These are phyloP conservation scores for Kuraishia ogatae DNA, from an alignment of 805 yeast genomes.

Conservation along the genomic window DNA sequence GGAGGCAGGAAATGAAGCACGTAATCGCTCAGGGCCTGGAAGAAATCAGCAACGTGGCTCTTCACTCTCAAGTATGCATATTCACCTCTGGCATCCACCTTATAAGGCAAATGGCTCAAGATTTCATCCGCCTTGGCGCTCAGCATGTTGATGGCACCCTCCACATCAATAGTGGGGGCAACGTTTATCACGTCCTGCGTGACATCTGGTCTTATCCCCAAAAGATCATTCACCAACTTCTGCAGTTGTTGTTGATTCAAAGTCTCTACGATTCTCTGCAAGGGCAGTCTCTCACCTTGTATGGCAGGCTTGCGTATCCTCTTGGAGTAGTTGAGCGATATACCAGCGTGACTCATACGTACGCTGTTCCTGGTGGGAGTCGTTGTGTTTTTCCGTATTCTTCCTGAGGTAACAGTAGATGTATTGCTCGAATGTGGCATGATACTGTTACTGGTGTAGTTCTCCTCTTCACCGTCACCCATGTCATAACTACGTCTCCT, in stretches of 20 bases:
- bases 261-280: constrained; percentile 58
- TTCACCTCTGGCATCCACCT: constrained; percentile 64
- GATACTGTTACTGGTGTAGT: neutral
- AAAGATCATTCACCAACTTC: constrained; percentile 39
- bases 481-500: constrained; percentile 2
- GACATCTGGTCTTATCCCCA: constrained; percentile 56
- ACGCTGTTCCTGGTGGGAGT: neutral
- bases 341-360: neutral
- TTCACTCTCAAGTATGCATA: constrained; percentile 72
- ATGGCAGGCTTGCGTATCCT: neutral
- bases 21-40: constrained; percentile 65
- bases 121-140: constrained; percentile 36
- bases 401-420: neutral
- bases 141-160: constrained; percentile 42
- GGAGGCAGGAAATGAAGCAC: constrained; percentile 69
- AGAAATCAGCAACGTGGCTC: constrained; percentile 57
- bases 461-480: neutral
- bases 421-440: neutral
- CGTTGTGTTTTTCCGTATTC: neutral
- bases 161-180: constrained; percentile 52
- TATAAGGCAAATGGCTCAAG: constrained; percentile 54
- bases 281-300: constrained; percentile 32
- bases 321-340: neutral
- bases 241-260: constrained; percentile 51
- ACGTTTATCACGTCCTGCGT: constrained; percentile 36